These are phyloP conservation scores for Aspergillus alliaceus DNA, from an alignment of 2,329 filamentous ascomycete genomes.

Conservation along the genomic window DNA sequence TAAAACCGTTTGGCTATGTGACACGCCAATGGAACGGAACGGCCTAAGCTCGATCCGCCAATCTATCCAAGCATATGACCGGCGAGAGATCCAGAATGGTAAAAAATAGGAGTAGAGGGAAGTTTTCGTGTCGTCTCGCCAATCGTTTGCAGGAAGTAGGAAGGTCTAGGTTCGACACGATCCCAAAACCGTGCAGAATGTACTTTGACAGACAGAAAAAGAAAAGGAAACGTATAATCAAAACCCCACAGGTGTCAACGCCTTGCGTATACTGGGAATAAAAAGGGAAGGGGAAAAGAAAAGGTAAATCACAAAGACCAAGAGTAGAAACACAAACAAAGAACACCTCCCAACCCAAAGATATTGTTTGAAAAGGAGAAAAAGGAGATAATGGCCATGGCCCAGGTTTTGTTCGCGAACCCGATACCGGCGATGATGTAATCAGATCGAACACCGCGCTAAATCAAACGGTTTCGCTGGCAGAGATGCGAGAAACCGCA, in stretches of 20 bases:
- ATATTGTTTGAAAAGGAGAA: constrained; percentile 6
- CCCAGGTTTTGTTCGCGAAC: constrained; percentile 4
- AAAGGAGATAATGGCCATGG: constrained; percentile 10
- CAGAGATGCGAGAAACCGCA: constrained; percentile 17
- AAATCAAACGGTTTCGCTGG: constrained; percentile 23
- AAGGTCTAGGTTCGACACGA: constrained; percentile 3
- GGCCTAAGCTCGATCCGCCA: constrained; percentile 7
- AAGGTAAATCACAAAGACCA: constrained; percentile 1
- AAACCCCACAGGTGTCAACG: constrained; percentile 27
- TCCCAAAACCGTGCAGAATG: constrained; percentile 10
- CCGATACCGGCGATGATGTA: constrained; percentile 6
- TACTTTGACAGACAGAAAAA: no score
- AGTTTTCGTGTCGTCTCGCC: constrained; percentile 6
- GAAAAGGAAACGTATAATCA: constrained; percentile 10
- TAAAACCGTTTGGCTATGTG: constrained; percentile 18
- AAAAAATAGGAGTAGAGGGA: constrained; percentile 8
- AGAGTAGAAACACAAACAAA: constrained; percentile 1
- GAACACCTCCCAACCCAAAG: constrained; percentile 14
- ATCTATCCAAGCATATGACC: constrained; percentile 14
- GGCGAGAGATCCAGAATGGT: constrained; percentile 6
- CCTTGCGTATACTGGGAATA: constrained; percentile 22
- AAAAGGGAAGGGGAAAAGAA: constrained; percentile 8
- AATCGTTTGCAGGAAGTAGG: constrained; percentile 5
- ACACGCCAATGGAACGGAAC: constrained; percentile 16
- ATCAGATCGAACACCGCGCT: constrained; percentile 31